A percentile compares a stretch with the other conserved stretches of the same genome.
Evolutionary conservation across 345 rosid genomes (phyloP).

Genomic region (Linum tenue): DNA sequence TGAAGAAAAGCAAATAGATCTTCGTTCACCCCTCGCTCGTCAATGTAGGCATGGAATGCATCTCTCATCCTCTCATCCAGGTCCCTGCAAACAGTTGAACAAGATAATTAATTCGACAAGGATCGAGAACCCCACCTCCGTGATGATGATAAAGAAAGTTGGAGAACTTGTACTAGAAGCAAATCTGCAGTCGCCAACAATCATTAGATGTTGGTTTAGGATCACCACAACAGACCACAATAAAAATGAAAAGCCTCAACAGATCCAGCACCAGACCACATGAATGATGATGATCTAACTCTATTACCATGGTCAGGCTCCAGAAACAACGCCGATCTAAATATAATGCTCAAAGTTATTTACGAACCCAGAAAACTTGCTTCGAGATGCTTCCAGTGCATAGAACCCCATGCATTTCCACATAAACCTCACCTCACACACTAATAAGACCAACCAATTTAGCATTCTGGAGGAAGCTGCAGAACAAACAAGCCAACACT

Average conservation of each 20-base stretch:
- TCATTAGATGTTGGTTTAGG: no score
- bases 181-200: conserved; percentile 1
- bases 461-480: no score
- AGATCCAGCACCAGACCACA: neutral
- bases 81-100: conserved; percentile 37
- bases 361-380: neutral
- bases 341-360: no score
- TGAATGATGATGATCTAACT: no score
- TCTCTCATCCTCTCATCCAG: conserved; percentile 74
- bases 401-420: no score
- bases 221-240: no score
- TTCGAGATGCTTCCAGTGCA: no score
- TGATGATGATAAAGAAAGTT: neutral
- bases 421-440: no score
- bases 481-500: no score
- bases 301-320: no score
- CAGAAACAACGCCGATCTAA: no score
- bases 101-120: neutral
- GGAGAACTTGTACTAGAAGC: neutral
- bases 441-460: no score
- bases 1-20: conserved; percentile 79
- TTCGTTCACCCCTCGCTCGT: conserved; percentile 77
- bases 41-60: conserved; percentile 58
- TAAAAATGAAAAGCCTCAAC: neutral
- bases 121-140: neutral